Percentiles rank a stretch among this genome's conserved stretches.
phyloP scores from a whole-genome alignment of 306 rosid genomes.

The Prunus mira region DNA sequence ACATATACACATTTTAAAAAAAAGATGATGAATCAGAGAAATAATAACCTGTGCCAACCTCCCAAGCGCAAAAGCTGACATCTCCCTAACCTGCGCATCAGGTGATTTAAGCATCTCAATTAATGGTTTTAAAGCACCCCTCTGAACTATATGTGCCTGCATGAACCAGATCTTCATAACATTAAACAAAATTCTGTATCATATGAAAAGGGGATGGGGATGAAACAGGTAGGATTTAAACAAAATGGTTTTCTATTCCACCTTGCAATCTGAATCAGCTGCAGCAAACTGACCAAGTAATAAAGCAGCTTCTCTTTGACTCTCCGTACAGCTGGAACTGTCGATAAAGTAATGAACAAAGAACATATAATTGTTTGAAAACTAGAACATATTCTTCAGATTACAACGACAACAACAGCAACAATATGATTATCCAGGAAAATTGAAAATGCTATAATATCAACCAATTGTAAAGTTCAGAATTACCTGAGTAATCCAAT shows the following conservation, averaged over 20 bases:
- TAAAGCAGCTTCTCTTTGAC: constrained; percentile 66
- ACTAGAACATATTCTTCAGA: not conserved
- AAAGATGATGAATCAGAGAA: not conserved
- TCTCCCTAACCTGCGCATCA: constrained; percentile 31
- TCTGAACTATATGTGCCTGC: constrained; percentile 42
- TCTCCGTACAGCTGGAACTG: constrained; percentile 59
- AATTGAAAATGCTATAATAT: not conserved
- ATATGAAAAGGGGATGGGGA: not conserved
- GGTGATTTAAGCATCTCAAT: constrained; percentile 34
- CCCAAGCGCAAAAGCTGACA: constrained; percentile 41
- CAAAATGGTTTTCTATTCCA: constrained; percentile 6
- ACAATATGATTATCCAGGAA: not conserved
- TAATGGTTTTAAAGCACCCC: constrained; percentile 36
- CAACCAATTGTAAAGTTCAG: not conserved
- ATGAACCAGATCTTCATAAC: constrained; percentile 10
- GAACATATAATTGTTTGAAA: not conserved
- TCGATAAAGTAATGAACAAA: not conserved
- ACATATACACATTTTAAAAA: not conserved
- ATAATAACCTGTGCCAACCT: constrained; percentile 35
- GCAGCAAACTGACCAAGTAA: constrained; percentile 78
- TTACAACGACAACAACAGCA: not conserved
- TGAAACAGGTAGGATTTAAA: not conserved
- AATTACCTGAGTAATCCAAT: constrained; percentile 54
- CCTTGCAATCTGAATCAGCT: constrained; percentile 71
- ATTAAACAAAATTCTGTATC: not conserved